phyloP scores from a whole-genome alignment of 768 basidiomycete genomes.

The Podaxis sp. region DNA sequence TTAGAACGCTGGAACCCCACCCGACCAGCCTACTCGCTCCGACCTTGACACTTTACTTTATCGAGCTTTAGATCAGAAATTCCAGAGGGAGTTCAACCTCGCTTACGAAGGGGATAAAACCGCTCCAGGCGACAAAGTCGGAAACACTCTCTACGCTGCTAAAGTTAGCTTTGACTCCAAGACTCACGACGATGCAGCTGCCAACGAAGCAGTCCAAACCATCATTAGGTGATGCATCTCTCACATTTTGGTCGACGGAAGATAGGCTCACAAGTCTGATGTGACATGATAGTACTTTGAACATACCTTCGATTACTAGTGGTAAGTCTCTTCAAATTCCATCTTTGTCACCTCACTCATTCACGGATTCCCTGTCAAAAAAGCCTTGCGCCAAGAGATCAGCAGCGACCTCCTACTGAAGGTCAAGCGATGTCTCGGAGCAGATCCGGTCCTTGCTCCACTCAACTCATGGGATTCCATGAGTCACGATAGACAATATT shows the following conservation, averaged over 20 bases:
- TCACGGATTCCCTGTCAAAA: background rate
- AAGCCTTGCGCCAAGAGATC: background rate
- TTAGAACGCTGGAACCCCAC: background rate
- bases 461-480: background rate
- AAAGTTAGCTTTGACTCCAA: background rate
- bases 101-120: background rate
- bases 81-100: background rate
- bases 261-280: background rate
- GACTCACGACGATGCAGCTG: background rate
- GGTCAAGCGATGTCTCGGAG: background rate
- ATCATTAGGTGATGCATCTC: background rate
- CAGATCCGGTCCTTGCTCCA: background rate
- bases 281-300: background rate
- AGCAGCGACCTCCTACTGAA: background rate
- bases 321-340: background rate
- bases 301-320: background rate
- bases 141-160: background rate
- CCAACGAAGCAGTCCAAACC: background rate
- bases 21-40: background rate
- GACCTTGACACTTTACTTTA: background rate
- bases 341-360: background rate
- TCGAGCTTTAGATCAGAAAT: background rate
- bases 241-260: background rate
- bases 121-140: background rate
- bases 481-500: background rate